Base-by-base conservation (phyloP, 2,329 filamentous ascomycete species). In the Talaromyces sp. region DNA sequence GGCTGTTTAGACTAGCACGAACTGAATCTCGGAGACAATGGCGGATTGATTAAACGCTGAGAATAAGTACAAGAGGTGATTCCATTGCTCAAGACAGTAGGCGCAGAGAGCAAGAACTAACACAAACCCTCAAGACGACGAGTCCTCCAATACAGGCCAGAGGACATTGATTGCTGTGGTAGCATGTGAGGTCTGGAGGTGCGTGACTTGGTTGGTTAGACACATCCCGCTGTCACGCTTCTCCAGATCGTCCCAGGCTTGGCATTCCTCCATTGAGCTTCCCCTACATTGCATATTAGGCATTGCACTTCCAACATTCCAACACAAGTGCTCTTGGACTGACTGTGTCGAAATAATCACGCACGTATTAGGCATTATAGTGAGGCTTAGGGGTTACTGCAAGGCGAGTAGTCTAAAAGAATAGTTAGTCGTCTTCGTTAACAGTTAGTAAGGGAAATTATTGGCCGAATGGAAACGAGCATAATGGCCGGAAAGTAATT, bases 161-260 rank as follows among this genome's bases (percentile, higher is more conserved):
- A 13, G 9, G 28, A 25, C 45, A 35, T 48, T 48, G n/a, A 33
- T 48, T 48, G 45, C 33, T 48, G 28, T 48, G 45, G 45, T 25
- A 48, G 45, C 45, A 48, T 48, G 45, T 48, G 45, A 48, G 45
- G 45, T 48, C 45, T 35, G 41, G 40, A 8, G 33, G 11, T 9
- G 10, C 33, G 3, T 10, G 5, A 31, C 28, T 31, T 5, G 10
- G 33, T 19, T 21, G 17, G 25, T 7, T 28, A 28, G 25, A 28
- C 25, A 21, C 15, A 43, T 43, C 40, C 40, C 40, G 40, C 33
- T 35, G 39, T 41, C 45, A 33, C 43, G 43, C n/a, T 50, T 21
- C 35, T 41, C 45, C 35, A 57, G 21, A 56, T 25, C 35, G 13
- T n/a, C 35, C 22, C 35, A 52, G 48, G 33, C 48, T 52, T 52